Conservation (phyloP, 2,329 filamentous ascomycete species). For the Sporothrix curviconia region DNA sequence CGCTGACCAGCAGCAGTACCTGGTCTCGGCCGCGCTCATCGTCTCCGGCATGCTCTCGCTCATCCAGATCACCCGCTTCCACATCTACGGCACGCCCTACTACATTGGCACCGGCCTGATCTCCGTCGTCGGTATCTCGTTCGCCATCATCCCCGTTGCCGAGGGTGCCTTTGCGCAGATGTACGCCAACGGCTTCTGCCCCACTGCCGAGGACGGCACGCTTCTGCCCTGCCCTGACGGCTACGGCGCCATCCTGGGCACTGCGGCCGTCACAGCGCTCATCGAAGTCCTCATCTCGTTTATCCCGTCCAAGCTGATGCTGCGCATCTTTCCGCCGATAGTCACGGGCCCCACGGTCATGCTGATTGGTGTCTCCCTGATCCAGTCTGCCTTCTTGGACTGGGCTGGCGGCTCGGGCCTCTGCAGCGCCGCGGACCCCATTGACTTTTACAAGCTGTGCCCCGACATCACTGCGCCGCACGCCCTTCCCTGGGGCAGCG, state of each 20-base stretch:
- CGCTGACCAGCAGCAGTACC: conserved; percentile 60
- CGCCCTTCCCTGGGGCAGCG: conserved; percentile 68
- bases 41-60: conserved; percentile 69
- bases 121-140: conserved; percentile 73
- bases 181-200: conserved; percentile 67
- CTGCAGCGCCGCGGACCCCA: conserved; percentile 43
- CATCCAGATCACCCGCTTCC: conserved; percentile 72
- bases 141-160: conserved; percentile 68
- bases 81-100: conserved; percentile 63
- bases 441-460: conserved; percentile 56
- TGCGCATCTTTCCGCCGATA: conserved; percentile 71
- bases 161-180: conserved; percentile 67
- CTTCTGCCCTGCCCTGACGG: conserved; percentile 67
- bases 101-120: conserved; percentile 69
- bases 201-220: conserved; percentile 53
- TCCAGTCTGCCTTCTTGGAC: conserved; percentile 64
- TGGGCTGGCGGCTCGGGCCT: conserved; percentile 70
- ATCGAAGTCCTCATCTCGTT: conserved; percentile 71
- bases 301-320: conserved; percentile 59
- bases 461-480: conserved; percentile 62
- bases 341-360: conserved; percentile 40
- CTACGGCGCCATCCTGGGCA: conserved; percentile 70
- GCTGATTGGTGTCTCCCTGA: conserved; percentile 67
- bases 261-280: conserved; percentile 56
- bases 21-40: conserved; percentile 72